These are phyloP conservation scores for Ogataea nonfermentans DNA, from an alignment of 805 yeast genomes.

Conservation along the genomic window DNA sequence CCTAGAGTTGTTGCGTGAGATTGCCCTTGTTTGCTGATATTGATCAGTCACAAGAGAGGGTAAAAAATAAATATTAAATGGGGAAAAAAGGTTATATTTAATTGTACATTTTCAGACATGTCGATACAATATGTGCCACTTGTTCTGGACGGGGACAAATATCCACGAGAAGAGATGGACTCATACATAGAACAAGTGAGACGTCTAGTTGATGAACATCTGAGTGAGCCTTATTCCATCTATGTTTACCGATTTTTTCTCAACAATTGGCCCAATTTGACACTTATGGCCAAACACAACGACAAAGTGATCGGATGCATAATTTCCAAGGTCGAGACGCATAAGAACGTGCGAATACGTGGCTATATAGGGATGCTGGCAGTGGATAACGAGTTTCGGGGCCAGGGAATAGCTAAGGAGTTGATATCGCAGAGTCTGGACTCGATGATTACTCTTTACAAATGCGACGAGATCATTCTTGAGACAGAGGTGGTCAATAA, in stretches of 20 bases:
- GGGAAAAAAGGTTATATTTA: background rate
- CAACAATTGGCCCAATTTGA: constrained; percentile 86
- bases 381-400: constrained; percentile 67
- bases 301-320: constrained; percentile 69
- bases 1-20: background rate
- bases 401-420: constrained; percentile 76
- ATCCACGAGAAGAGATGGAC: constrained; percentile 22
- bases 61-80: constrained; percentile 6
- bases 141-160: constrained; percentile 19
- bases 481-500: constrained; percentile 86
- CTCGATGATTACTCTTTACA: constrained; percentile 55
- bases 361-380: constrained; percentile 98
- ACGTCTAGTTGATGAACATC: constrained; percentile 62
- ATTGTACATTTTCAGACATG: background rate
- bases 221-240: constrained; percentile 92
- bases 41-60: constrained; percentile 12
- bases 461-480: constrained; percentile 86
- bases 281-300: constrained; percentile 56
- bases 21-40: constrained; percentile 11
- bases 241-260: constrained; percentile 90
- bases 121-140: constrained; percentile 23
- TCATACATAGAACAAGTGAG: constrained; percentile 50
- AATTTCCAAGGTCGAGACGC: constrained; percentile 77
- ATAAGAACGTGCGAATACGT: constrained; percentile 66
- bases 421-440: constrained; percentile 63